Base-by-base conservation (phyloP, 1,284 basidiomycete species). In the Kalmanozyma brasiliensis region DNA sequence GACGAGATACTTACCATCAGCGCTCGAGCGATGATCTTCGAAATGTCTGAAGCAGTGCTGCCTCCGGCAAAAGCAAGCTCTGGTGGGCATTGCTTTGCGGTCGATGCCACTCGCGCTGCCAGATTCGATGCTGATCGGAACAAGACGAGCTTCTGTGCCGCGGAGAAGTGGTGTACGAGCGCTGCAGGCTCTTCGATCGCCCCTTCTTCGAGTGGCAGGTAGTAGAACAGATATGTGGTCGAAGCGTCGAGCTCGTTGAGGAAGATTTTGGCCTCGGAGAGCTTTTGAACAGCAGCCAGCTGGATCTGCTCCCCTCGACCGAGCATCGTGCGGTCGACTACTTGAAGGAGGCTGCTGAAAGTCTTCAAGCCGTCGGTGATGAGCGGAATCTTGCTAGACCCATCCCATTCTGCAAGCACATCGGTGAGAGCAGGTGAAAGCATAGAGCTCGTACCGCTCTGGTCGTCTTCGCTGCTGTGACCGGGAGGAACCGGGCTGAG, bases 51-150 rank as follows among this genome's bases (percentile, higher is more conserved):
- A 1, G 48, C 43, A 0, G 33, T 47, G 6, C 24, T 19, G 13
- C 52, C 34, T 9, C 43, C 56, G 1, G 29, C 17, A 8, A 51
- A 60, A 3, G 20, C 44, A n/a, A 60, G 44, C 13, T 52, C 40
- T 3, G 8, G 11, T 1, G 44, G 63, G 37, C 19, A 17, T 11
- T 48, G 17, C 22, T 37, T 43, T 5, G 47, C 43, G 6, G 63
- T 56, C 9, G 37, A 45, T 2, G 33, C 47, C 4, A 66, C 33
- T 11, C 40, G 45, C 6, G 52, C 56, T 1, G 57, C 57, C 4
- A 66, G 24, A 33, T 66, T 66, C 2, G 63, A 52, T 9, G 41
- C 24, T 8, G 63, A 60, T 7, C 57, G 42, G 16, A 49, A 66
- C 16, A 66, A 33, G 0, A 49, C 44, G 14, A 66, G 17, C 32